A percentile compares a stretch with the other conserved stretches of the same genome.
These are phyloP conservation scores for Lepidopterella palustris DNA, from an alignment of 495 filamentous ascomycete species.

Conservation along the genomic window DNA sequence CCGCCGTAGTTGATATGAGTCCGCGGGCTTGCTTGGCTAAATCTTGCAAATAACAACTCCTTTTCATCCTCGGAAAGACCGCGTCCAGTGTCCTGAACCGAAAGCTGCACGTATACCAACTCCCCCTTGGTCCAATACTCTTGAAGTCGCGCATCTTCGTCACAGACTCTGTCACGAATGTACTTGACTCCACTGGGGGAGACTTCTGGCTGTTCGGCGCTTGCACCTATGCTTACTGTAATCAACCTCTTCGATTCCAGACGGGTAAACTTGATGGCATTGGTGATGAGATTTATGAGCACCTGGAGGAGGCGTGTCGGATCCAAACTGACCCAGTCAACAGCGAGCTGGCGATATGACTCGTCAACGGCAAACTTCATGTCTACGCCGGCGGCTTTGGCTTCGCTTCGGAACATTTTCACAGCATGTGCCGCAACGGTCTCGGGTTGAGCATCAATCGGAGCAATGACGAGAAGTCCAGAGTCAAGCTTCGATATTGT, in stretches of 20 bases:
- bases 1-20: conserved; percentile 34
- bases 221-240: conserved; percentile 15
- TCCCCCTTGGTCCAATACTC: conserved; percentile 30
- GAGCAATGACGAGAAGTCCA: conserved; percentile 26
- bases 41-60: conserved; percentile 31
- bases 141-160: conserved; percentile 15
- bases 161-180: conserved; percentile 1
- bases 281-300: conserved; percentile 66
- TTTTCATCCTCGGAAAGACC: conserved; percentile 32
- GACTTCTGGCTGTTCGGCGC: conserved; percentile 6
- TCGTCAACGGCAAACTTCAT: conserved; percentile 16
- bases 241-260: conserved; percentile 17
- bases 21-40: conserved; percentile 33
- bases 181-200: conserved; percentile 8
- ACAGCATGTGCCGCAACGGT: conserved; percentile 15
- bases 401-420: conserved; percentile 29
- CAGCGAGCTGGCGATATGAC: conserved; percentile 6
- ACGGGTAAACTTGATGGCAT: conserved; percentile 69
- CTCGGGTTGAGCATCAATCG: conserved; percentile 17
- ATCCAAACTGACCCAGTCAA: conserved; percentile 26
- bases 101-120: conserved; percentile 29
- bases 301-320: conserved; percentile 24
- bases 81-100: conserved; percentile 33
- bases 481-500: conserved; percentile 32
- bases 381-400: conserved; percentile 17